Percentiles rank a stretch among this genome's conserved stretches.
phyloP scores from a whole-genome alignment of 495 filamentous ascomycete genomes.

The Talaromyces liani region DNA sequence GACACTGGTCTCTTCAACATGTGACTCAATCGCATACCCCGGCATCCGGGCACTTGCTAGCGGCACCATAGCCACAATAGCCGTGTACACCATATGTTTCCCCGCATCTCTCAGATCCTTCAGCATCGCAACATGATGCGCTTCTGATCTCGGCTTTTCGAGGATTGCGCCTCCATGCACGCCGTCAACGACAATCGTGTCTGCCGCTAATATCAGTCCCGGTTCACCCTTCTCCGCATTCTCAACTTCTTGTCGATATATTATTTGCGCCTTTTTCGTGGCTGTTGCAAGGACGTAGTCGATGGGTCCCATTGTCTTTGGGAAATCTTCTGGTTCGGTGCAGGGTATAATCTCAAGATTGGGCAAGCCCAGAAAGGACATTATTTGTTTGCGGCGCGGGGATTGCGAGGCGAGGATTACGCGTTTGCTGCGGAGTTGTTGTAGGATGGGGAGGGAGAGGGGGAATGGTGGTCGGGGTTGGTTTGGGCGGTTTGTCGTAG shows the following conservation, averaged over 20 bases:
- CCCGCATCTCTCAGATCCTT: constrained; percentile 64
- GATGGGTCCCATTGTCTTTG: constrained; percentile 72
- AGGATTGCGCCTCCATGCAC: constrained; percentile 52
- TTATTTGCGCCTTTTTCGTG: constrained; percentile 65
- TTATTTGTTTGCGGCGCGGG: constrained; percentile 73
- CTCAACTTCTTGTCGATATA: constrained; percentile 64
- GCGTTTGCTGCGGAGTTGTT: constrained; percentile 60
- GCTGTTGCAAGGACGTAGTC: constrained; percentile 90
- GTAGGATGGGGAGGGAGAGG: constrained; percentile 70
- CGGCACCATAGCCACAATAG: constrained; percentile 72
- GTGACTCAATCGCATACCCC: constrained; percentile 73
- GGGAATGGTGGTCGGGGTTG: constrained; percentile 48
- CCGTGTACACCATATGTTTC: constrained; percentile 74
- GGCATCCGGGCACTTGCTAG: constrained; percentile 66
- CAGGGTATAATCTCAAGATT: constrained; percentile 81
- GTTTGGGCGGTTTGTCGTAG: constrained; percentile 14
- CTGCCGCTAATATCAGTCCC: constrained; percentile 79
- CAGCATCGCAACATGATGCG: constrained; percentile 79
- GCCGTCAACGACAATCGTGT: constrained; percentile 81
- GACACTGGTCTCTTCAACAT: constrained; percentile 84
- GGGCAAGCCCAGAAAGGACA: constrained; percentile 62
- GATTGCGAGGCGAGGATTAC: constrained; percentile 85
- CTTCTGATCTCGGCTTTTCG: constrained; percentile 79
- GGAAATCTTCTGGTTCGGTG: constrained; percentile 69
- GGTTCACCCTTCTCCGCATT: constrained; percentile 59